Evolutionary conservation across 306 rosid species (phyloP).

Genomic region (Potentilla sterilis): DNA sequence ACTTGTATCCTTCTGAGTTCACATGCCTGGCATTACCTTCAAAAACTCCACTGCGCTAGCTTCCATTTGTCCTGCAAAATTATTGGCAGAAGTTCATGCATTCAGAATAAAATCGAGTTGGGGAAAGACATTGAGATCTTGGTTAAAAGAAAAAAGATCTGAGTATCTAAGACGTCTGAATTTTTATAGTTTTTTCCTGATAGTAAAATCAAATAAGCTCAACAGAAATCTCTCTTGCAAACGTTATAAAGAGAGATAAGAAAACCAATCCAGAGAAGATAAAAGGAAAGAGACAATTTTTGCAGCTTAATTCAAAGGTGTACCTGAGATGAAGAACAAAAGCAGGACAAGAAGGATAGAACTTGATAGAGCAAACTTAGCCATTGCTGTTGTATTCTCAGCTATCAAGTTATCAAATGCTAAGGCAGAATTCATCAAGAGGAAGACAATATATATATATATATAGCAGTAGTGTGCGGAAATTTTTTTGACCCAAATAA

Average conservation of each 20-base stretch:
- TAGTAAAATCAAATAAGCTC: neutral
- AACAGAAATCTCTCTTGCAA: neutral
- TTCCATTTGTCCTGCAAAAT: neutral
- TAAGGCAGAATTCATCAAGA: neutral
- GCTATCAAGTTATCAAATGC: neutral
- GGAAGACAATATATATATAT: neutral
- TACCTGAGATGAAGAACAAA: conserved; percentile 12
- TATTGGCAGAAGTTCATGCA: neutral
- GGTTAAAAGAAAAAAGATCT: neutral
- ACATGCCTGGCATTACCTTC: neutral
- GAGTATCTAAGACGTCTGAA: neutral
- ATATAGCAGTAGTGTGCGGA: neutral
- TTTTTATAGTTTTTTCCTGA: neutral
- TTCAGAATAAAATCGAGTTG: neutral
- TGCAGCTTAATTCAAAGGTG: neutral
- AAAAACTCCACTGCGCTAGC: neutral
- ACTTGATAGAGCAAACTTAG: neutral
- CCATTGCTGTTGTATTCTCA: neutral
- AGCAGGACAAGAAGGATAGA: neutral
- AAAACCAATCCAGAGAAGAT: neutral
- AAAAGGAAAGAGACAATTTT: neutral
- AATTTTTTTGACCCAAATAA: neutral
- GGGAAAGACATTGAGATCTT: neutral
- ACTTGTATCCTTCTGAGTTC: neutral
- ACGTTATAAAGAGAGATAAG: neutral